These are phyloP conservation scores for Trichoderma koningii DNA, from an alignment of 2,329 filamentous ascomycete species.

Conservation along the genomic window DNA sequence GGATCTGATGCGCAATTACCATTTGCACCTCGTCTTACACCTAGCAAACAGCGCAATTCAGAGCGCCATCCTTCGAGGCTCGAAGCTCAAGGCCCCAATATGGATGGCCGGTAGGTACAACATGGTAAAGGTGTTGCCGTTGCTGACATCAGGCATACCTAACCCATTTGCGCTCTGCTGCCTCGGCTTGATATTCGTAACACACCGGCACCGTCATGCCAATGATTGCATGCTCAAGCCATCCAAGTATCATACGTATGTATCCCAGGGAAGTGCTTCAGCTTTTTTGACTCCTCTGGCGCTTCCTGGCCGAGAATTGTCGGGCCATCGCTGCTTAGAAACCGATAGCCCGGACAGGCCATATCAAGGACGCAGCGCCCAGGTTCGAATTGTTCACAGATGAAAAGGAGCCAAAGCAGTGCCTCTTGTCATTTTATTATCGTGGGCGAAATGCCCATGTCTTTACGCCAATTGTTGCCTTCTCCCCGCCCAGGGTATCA, in stretches of 20 bases:
- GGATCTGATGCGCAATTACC: not conserved
- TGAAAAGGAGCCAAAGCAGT: not conserved
- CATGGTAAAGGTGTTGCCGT: not conserved
- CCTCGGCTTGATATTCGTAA: not conserved
- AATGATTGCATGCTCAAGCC: not conserved
- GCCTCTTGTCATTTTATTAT: not conserved
- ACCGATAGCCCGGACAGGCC: not conserved
- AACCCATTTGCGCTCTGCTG: not conserved
- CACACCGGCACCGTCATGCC: no score
- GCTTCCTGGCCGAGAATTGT: no score
- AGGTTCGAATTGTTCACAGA: not conserved
- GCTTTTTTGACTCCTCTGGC: not conserved
- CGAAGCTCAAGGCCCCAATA: not conserved
- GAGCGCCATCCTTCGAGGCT: not conserved
- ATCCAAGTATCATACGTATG: not conserved
- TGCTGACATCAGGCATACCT: not conserved
- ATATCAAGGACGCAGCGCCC: not conserved
- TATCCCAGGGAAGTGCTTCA: no score
- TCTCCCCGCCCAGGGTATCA: not conserved
- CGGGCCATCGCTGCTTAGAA: not conserved
- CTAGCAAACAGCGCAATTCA: not conserved
- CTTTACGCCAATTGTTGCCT: not conserved
- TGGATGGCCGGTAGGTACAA: no score
- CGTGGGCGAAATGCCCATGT: no score
- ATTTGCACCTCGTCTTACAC: not conserved